phyloP scores from a whole-genome alignment of 495 filamentous ascomycete species.

The Penicillium manginii region DNA sequence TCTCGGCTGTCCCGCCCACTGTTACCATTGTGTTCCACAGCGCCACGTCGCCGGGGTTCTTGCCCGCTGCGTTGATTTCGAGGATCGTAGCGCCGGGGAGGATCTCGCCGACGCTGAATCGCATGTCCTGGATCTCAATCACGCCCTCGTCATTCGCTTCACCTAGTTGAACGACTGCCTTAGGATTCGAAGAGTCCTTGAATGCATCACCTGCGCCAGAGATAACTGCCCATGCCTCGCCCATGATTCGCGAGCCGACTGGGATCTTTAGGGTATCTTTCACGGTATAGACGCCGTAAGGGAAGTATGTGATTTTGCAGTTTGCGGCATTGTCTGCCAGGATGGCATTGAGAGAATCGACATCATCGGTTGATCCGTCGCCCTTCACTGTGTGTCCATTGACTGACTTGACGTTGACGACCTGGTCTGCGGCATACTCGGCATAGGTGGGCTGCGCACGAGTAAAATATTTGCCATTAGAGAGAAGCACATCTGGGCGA shows the following conservation, averaged over 20 bases:
- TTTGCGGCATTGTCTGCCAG: conserved; percentile 38
- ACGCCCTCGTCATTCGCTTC: conserved; percentile 50
- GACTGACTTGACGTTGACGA: conserved; percentile 22
- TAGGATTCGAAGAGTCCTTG: conserved; percentile 49
- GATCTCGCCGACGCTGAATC: conserved; percentile 60
- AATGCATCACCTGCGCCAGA: conserved; percentile 50
- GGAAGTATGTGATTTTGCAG: conserved; percentile 55
- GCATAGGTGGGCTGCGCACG: conserved; percentile 50
- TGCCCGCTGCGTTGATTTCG: conserved; percentile 60
- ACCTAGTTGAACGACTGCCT: conserved; percentile 58
- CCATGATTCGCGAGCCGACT: conserved; percentile 48
- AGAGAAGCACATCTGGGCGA: conserved; percentile 25
- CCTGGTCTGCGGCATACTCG: conserved; percentile 37
- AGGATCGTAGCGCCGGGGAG: conserved; percentile 79
- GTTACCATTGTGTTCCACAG: conserved; percentile 61
- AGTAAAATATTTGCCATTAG: conserved; percentile 30
- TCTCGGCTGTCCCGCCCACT: conserved; percentile 52
- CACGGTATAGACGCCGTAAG: conserved; percentile 58
- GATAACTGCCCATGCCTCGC: conserved; percentile 52
- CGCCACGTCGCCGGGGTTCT: conserved; percentile 56
- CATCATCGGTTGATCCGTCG: conserved; percentile 23
- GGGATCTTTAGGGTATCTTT: conserved; percentile 57
- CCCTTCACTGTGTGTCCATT: conserved; percentile 17
- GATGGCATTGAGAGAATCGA: conserved; percentile 46
- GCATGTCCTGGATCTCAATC: conserved; percentile 58